Percentiles rank a stretch among this genome's conserved stretches.
Conservation (phyloP, 768 basidiomycete genomes). For the Amanita polypyramis region DNA sequence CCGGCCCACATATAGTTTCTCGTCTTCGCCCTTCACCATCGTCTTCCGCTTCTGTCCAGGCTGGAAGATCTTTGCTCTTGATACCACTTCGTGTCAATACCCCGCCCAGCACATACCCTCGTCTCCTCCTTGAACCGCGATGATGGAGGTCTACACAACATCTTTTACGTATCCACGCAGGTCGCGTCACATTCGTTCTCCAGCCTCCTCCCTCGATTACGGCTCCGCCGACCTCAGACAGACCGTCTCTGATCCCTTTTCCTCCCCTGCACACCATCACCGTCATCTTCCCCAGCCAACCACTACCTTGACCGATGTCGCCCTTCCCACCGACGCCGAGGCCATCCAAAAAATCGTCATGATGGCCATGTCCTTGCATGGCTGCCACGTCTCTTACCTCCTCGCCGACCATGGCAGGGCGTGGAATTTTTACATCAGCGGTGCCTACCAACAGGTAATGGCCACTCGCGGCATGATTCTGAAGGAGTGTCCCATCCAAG, state of each 20-base stretch:
- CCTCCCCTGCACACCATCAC: slow-evolving; percentile 26
- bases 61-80: slow-evolving; percentile 27
- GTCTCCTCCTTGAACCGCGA: slow-evolving; percentile 14
- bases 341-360: slow-evolving; percentile 71
- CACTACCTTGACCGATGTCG: slow-evolving; percentile 24
- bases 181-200: slow-evolving; percentile 57
- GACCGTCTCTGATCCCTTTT: slow-evolving; percentile 18
- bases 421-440: slow-evolving; percentile 88
- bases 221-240: slow-evolving; percentile 36
- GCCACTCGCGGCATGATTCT: slow-evolving; percentile 79
- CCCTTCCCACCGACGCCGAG: slow-evolving; percentile 46
- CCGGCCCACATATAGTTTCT: slow-evolving; percentile 13
- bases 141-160: slow-evolving; percentile 93
- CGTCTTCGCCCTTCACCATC: slow-evolving; percentile 5
- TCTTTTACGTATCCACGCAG: slow-evolving; percentile 89
- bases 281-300: slow-evolving; percentile 30
- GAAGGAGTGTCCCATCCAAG: slow-evolving; percentile 83
- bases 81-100: slow-evolving; percentile 48
- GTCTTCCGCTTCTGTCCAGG: slow-evolving; percentile 19
- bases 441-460: slow-evolving; percentile 90
- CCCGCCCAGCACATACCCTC: slow-evolving; percentile 31
- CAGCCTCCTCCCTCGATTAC: slow-evolving; percentile 56
- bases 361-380: slow-evolving; percentile 72
- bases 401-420: slow-evolving; percentile 59
- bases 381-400: slow-evolving; percentile 75